These are phyloP conservation scores for Lentinula novae-zelandiae DNA, from an alignment of 1,284 basidiomycete genomes.

Conservation along the genomic window DNA sequence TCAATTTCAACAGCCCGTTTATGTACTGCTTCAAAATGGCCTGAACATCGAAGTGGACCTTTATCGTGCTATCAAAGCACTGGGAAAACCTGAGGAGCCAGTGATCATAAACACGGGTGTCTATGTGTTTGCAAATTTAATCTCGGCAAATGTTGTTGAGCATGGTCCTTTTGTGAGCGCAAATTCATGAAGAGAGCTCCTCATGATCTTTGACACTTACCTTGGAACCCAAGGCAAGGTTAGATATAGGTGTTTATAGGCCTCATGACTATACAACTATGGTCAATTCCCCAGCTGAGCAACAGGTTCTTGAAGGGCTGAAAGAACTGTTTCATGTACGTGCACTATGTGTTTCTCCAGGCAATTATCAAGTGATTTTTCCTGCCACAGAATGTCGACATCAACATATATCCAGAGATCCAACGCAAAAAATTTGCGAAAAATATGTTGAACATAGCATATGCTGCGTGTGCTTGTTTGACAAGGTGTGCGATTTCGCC, in stretches of 20 bases:
- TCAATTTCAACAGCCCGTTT: slow-evolving; percentile 12
- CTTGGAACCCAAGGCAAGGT: slow-evolving; percentile 27
- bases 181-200: no score
- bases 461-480: slow-evolving; percentile 32
- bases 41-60: slow-evolving; percentile 15
- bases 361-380: not conserved
- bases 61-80: slow-evolving; percentile 8
- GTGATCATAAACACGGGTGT: slow-evolving; percentile 14
- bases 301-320: not conserved
- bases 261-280: slow-evolving; percentile 23
- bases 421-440: slow-evolving; percentile 40
- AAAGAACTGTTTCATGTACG: not conserved
- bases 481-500: not conserved
- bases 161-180: slow-evolving; percentile 13
- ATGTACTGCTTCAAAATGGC: slow-evolving; percentile 16
- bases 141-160: slow-evolving; percentile 14
- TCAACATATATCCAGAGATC: slow-evolving; percentile 35
- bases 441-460: slow-evolving; percentile 41
- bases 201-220: not conserved
- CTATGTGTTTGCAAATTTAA: slow-evolving; percentile 16
- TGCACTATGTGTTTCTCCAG: not conserved
- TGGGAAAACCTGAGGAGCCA: slow-evolving; percentile 4
- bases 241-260: slow-evolving; percentile 34
- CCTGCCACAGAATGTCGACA: slow-evolving; percentile 3
- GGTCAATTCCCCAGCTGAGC: slow-evolving; percentile 27